These are phyloP conservation scores for Plasmodium sp. DNA, from an alignment of 169 alveolate species.

Conservation along the genomic window DNA sequence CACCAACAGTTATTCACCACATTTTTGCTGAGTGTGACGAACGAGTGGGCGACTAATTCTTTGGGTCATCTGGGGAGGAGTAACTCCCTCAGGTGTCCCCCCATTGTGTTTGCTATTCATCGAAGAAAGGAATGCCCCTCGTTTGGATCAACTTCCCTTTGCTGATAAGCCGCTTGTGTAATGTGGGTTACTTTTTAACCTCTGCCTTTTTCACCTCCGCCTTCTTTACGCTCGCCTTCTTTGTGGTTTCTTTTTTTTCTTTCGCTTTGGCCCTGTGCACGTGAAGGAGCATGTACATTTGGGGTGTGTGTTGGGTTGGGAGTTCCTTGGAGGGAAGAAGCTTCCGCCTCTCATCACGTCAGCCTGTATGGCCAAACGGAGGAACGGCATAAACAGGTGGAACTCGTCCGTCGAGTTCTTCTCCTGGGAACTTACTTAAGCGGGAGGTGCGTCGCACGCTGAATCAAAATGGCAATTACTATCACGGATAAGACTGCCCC, in stretches of 20 bases:
- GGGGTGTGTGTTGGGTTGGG: background rate
- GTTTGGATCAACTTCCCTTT: background rate
- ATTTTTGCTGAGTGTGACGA: background rate
- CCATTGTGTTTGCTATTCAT: too few relatives aligned
- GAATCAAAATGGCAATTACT: conserved; percentile 8
- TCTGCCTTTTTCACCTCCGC: background rate
- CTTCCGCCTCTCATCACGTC: background rate
- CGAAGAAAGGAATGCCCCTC: background rate
- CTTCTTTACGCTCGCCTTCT: background rate
- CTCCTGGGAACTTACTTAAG: background rate
- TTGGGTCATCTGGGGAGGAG: background rate
- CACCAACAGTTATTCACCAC: background rate
- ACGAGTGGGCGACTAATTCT: background rate
- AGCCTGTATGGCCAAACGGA: background rate
- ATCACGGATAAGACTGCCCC: conserved; percentile 1
- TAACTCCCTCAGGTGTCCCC: background rate
- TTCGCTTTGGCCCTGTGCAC: background rate
- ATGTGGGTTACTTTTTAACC: background rate
- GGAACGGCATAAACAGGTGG: background rate
- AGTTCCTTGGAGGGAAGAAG: background rate
- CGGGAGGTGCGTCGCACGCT: conserved; percentile 41
- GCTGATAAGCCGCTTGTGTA: background rate
- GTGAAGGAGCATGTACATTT: background rate
- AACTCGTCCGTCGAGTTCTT: background rate
- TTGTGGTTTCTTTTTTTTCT: background rate